A percentile compares a stretch with the other conserved stretches of the same genome.
These are phyloP conservation scores for Achlya hypogyna DNA, from an alignment of 352 stramenopile genomes.

Conservation along the genomic window DNA sequence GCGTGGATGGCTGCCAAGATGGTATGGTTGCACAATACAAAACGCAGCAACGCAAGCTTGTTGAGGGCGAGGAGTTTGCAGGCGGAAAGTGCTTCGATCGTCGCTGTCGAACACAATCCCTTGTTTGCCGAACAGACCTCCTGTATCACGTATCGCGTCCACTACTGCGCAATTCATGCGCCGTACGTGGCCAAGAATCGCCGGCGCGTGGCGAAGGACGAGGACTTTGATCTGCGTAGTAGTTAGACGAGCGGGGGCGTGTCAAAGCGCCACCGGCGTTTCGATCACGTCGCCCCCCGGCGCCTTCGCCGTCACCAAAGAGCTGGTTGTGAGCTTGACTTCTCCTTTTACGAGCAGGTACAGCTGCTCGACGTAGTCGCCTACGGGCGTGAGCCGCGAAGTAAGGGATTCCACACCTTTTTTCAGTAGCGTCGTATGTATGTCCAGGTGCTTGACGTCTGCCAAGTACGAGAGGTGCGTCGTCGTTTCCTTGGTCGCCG, in stretches of 20 bases:
- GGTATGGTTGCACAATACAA: neutral
- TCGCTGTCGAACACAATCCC: neutral
- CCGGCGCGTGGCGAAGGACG: conserved; percentile 47
- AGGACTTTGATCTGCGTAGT: conserved; percentile 30
- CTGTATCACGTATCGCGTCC: conserved; percentile 32
- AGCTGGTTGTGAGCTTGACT: conserved; percentile 47
- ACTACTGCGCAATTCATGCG: conserved; percentile 27
- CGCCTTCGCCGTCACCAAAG: neutral
- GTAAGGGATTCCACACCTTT: conserved; percentile 11
- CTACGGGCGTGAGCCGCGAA: neutral
- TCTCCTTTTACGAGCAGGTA: conserved; percentile 52
- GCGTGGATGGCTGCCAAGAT: neutral
- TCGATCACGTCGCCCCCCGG: neutral
- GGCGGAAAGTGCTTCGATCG: conserved; percentile 44
- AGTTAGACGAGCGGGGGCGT: neutral
- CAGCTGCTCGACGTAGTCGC: conserved; percentile 49
- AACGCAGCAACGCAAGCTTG: conserved; percentile 1
- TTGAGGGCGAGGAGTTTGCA: conserved; percentile 30
- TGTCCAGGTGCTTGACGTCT: conserved; percentile 34
- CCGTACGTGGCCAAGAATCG: conserved; percentile 61
- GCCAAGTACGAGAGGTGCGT: conserved; percentile 60
- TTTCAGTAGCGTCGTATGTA: conserved; percentile 36
- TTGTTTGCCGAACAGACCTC: conserved; percentile 2
- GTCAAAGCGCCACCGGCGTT: conserved; percentile 8
- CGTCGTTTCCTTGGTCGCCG: conserved; percentile 35